A percentile compares a stretch with the other conserved stretches of the same genome.
phyloP scores from a whole-genome alignment of 331 rosid genomes.

The Malus hybrid region DNA sequence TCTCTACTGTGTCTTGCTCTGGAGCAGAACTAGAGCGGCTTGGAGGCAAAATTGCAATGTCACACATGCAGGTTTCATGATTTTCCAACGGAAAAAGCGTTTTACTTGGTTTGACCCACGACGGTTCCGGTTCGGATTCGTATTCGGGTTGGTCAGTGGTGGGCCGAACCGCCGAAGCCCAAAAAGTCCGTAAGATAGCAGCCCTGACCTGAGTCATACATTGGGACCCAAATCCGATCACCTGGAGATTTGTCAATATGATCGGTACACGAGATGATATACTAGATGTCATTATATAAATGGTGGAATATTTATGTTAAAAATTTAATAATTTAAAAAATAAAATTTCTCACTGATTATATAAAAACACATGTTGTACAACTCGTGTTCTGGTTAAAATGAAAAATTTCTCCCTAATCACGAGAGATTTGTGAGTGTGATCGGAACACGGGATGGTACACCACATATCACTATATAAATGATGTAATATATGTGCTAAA shows the following conservation, averaged over 20 bases:
- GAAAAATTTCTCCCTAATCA: no score
- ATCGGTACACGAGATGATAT: accelerated
- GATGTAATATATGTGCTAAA: no score
- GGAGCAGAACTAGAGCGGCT: not conserved
- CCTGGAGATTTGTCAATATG: accelerated
- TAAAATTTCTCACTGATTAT: accelerated
- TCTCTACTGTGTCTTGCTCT: not conserved
- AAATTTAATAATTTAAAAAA: no score
- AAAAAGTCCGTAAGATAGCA: not conserved
- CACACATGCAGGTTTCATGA: not conserved
- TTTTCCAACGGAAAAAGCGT: not conserved
- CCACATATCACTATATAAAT: no score
- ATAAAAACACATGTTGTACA: no score
- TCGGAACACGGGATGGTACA: no score
- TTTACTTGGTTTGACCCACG: not conserved
- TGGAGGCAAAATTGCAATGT: not conserved
- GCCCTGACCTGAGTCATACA: not conserved
- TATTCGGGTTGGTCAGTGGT: not conserved
- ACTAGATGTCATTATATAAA: no score
- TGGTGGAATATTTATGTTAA: accelerated
- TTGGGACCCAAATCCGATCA: not conserved
- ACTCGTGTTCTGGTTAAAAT: accelerated
- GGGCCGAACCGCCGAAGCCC: not conserved
- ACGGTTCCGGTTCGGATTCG: not conserved
- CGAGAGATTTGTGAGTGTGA: no score